phyloP scores from a whole-genome alignment of 2,329 filamentous ascomycete genomes.

The Alternaria burnsii region DNA sequence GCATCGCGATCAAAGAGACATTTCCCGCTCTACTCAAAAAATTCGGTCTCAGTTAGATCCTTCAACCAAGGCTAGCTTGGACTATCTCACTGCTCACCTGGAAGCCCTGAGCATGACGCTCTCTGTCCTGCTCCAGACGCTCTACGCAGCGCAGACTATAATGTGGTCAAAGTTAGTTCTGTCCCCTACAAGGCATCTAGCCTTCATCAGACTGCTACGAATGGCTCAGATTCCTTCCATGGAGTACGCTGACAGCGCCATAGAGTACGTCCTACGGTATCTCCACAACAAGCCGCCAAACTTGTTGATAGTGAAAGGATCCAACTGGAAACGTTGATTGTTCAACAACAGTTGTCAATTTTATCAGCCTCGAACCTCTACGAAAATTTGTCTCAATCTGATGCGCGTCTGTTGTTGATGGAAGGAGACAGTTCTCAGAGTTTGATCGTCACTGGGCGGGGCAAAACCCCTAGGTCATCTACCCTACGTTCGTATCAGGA shows the following conservation, averaged over 20 bases:
- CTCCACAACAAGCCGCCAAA: conserved; percentile 41
- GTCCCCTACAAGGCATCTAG: background rate
- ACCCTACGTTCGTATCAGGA: conserved; percentile 43
- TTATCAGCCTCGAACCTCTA: conserved; percentile 34
- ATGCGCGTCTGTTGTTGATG: conserved; percentile 35
- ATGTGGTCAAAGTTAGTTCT: conserved; percentile 49
- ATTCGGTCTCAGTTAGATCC: conserved; percentile 20
- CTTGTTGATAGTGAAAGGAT: conserved; percentile 48
- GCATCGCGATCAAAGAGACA: conserved; percentile 10
- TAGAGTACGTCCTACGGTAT: conserved; percentile 44
- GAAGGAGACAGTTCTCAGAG: conserved; percentile 44
- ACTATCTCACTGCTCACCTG: conserved; percentile 47
- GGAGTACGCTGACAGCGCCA: conserved; percentile 1
- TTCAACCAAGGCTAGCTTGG: conserved; percentile 29
- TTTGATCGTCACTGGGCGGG: conserved; percentile 20
- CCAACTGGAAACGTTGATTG: conserved; percentile 49
- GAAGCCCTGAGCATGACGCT: conserved; percentile 47
- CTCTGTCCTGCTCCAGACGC: conserved; percentile 49
- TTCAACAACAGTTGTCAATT: conserved; percentile 52
- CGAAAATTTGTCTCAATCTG: conserved; percentile 21
- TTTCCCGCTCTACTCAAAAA: conserved; percentile 3
- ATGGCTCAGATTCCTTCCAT: background rate
- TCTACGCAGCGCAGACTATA: conserved; percentile 50
- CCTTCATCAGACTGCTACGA: background rate
- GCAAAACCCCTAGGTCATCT: conserved; percentile 26